These are phyloP conservation scores for Pezicula radicicola DNA, from an alignment of 2,329 filamentous ascomycete species.

Conservation along the genomic window DNA sequence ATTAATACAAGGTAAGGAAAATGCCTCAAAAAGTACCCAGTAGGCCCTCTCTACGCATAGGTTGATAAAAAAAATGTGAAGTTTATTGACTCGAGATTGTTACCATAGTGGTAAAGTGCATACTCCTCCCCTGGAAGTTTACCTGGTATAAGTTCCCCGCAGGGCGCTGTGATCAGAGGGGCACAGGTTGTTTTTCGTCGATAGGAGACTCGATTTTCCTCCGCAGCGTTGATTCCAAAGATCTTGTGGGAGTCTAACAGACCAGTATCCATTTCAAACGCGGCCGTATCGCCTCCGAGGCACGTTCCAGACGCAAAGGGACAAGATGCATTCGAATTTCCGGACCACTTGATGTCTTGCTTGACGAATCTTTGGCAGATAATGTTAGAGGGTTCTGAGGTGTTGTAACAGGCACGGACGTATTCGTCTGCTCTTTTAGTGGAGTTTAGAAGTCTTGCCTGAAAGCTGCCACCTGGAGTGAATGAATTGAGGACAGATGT, in stretches of 20 bases:
- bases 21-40: no score
- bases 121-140: no score
- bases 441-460: conserved; percentile 6
- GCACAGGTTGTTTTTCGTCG: conserved; percentile 9
- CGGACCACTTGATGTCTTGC: conserved; percentile 3
- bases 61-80: no score
- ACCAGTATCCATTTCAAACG: conserved; percentile 11
- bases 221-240: conserved; percentile 7
- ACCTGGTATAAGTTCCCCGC: background rate
- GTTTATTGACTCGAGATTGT: no score
- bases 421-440: conserved; percentile 2
- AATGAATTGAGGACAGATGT: no score
- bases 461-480: background rate
- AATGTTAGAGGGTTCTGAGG: background rate
- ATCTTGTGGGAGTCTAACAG: conserved; percentile 8
- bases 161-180: background rate
- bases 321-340: conserved; percentile 7
- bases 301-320: conserved; percentile 8
- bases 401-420: conserved; percentile 6
- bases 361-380: conserved; percentile 4
- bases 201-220: conserved; percentile 1
- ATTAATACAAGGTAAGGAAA: no score
- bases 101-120: no score
- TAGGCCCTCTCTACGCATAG: no score
- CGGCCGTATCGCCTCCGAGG: background rate